These are phyloP conservation scores for Dentipellis sp. DNA, from an alignment of 768 basidiomycete species.

Conservation along the genomic window DNA sequence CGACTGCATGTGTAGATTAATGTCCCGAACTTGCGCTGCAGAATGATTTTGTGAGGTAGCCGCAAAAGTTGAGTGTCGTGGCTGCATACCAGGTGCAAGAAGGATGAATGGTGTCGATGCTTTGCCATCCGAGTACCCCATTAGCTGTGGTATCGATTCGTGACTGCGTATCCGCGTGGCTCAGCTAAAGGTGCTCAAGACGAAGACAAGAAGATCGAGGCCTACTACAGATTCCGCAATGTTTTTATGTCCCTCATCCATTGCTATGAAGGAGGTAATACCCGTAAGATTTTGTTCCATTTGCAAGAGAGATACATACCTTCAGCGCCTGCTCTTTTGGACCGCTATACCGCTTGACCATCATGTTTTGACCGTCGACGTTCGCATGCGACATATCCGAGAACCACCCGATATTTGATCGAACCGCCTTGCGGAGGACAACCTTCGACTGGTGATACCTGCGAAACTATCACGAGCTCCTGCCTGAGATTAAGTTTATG, in stretches of 20 bases:
- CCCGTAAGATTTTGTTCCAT: background rate
- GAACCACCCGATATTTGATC: slow-evolving; percentile 35
- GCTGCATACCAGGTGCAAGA: slow-evolving; percentile 34
- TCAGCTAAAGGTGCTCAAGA: background rate
- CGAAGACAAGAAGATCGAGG: background rate
- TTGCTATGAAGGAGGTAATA: slow-evolving; percentile 20
- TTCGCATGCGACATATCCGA: slow-evolving; percentile 31
- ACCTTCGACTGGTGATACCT: slow-evolving; percentile 44
- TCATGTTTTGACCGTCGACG: slow-evolving; percentile 28
- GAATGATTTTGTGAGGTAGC: background rate
- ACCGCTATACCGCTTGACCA: slow-evolving; percentile 38
- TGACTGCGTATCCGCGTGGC: slow-evolving; percentile 24
- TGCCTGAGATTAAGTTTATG: no score
- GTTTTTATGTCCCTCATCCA: slow-evolving; percentile 43
- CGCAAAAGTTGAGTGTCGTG: background rate
- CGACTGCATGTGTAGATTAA: slow-evolving; percentile 7
- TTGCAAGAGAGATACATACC: slow-evolving; percentile 13
- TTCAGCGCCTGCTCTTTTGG: slow-evolving; percentile 22
- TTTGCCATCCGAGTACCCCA: slow-evolving; percentile 37
- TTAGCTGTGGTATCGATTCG: slow-evolving; percentile 44
- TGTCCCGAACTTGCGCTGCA: slow-evolving; percentile 10
- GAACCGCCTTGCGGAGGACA: slow-evolving; percentile 21
- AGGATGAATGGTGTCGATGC: slow-evolving; percentile 41
- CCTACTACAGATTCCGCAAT: slow-evolving; percentile 37
- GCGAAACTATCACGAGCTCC: slow-evolving; percentile 32